Evolutionary conservation across 345 rosid genomes (phyloP), one percentile per base, ranked within the genome.

Genomic region (Streptanthus diversifolius): DNA sequence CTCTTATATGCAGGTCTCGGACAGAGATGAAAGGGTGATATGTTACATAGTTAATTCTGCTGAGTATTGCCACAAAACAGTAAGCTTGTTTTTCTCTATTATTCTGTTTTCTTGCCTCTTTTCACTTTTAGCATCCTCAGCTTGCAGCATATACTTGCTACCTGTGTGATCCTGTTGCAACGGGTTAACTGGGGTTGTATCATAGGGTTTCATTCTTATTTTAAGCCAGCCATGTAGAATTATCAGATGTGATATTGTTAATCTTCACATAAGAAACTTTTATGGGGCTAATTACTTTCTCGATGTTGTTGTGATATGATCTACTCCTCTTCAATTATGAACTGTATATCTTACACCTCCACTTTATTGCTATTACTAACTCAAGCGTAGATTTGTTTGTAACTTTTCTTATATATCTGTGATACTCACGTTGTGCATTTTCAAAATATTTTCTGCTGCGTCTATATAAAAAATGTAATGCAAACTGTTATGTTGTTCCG

Each of bases 11-110:
- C 89, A 95, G 99, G 93, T 86, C 54, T 88, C 99, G 35, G 99
- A 91, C 71, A 88, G 84, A 81, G 99, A 95, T 72, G 98, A 91
- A 71, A 86, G 82, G 73, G 92, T 95, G 84, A 91, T 95, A 57
- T 91, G 99, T 66, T 88, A 90, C 78, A 95, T 90, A 70, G 95
- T 95, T 68, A 91, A 95, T 80, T 91, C 99, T 40, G 93, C 98
- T 44, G 99, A 95, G 74, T 95, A 95, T 79, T 91, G 97, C 82
- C 87, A 88, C 56, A 86, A 85, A 80, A 95, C 99, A 83, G 99
- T 93, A 27, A 83, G 93, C 78, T 68, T 75, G 30, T 54, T 65
- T 67, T 52, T 71, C 51, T 55, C 33, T 55, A 56, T 56, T 60
- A 41, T 55, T 44, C 68, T 29, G 15, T 48, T 76, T 77, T 29